Base-by-base conservation (phyloP, 2,329 filamentous ascomycete species). In the Aotearoamyces nothofagi region DNA sequence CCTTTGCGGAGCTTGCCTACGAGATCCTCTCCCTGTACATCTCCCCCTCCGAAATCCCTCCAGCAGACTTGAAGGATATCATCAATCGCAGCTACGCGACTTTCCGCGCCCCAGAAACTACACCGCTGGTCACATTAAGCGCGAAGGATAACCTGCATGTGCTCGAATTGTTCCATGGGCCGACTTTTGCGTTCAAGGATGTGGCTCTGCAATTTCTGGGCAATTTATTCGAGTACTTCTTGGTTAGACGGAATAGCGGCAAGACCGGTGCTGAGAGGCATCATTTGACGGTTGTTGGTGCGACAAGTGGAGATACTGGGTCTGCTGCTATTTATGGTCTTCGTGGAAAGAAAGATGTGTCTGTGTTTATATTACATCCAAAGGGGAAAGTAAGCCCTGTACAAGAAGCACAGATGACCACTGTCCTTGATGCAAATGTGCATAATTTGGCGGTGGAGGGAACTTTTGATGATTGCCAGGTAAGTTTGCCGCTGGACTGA, bases 361-460 rank as follows among this genome's bases (percentile, higher is more conserved):
- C 83, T 0, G 81, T 96, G 30, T 90, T 92, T 59, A 96, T 98
- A 50, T 67, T 96, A 45, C 78, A 87, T 53, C 90, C 90, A 15
- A 81, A 90, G 54, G 87, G 84, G 37, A 79, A 83, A 41, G 78
- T 96, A 37, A 84, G 78, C 50, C 81, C 84, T 9, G 79, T 96
- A 33, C 90, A 96, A 54, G 83, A 96, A 55, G 79, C 81, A 4
- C 90, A 96, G 58, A 96, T 96, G 90, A 94, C 86, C 1, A 94
- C 87, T 0, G 80, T 90, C 15, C 61, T 83, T 22, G 90, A 96
- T 51, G 58, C 68, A 34, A 96, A 96, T 49, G 86, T 96, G 17
- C 83, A 94, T 63, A 93, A 92, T 54, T 60, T 96, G 26, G 74
- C 81, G 30, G 79, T 96, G 9, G 73, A 78, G 27, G 90, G 87